Conservation (phyloP, 495 filamentous ascomycete genomes). For the Neurospora sp. region DNA sequence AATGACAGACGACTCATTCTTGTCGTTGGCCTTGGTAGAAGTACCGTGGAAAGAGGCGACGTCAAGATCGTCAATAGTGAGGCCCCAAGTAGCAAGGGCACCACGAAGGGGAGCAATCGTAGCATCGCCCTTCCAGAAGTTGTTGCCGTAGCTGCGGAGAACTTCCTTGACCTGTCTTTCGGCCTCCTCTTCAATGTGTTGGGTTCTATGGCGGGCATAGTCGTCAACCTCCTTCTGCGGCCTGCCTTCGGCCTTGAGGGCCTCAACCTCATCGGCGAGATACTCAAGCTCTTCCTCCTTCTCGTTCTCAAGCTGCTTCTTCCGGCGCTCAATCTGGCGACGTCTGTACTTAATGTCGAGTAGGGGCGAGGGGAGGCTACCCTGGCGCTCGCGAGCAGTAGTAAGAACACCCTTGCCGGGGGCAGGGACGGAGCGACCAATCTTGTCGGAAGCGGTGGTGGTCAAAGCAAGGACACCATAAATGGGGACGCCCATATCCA, state of each 20-base stretch:
- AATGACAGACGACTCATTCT: constrained; percentile 97
- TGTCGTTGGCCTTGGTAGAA: constrained; percentile 97
- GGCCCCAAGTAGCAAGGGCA: constrained; percentile 91
- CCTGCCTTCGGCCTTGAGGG: constrained; percentile 72
- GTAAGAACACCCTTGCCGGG: constrained; percentile 96
- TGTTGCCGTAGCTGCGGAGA: constrained; percentile 83
- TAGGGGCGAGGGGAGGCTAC: constrained; percentile 88
- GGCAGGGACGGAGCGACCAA: constrained; percentile 91
- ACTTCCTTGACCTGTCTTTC: constrained; percentile 84
- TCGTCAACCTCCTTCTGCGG: constrained; percentile 62
- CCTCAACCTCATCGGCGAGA: constrained; percentile 79
- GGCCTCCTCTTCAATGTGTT: constrained; percentile 84
- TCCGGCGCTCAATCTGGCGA: constrained; percentile 84
- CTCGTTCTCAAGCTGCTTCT: constrained; percentile 88
- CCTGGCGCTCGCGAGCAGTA: constrained; percentile 82
- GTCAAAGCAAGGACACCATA: constrained; percentile 91
- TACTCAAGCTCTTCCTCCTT: constrained; percentile 91
- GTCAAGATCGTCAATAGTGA: constrained; percentile 90
- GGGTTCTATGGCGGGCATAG: constrained; percentile 75
- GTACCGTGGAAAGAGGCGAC: constrained; percentile 99
- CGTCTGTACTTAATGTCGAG: constrained; percentile 95
- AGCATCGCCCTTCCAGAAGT: constrained; percentile 94
- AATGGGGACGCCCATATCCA: constrained; percentile 98
- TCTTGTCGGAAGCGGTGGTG: constrained; percentile 98
- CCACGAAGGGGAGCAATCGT: constrained; percentile 91